These are phyloP conservation scores for Holtermannia corniformis DNA, from an alignment of 768 basidiomycete genomes.

Conservation along the genomic window DNA sequence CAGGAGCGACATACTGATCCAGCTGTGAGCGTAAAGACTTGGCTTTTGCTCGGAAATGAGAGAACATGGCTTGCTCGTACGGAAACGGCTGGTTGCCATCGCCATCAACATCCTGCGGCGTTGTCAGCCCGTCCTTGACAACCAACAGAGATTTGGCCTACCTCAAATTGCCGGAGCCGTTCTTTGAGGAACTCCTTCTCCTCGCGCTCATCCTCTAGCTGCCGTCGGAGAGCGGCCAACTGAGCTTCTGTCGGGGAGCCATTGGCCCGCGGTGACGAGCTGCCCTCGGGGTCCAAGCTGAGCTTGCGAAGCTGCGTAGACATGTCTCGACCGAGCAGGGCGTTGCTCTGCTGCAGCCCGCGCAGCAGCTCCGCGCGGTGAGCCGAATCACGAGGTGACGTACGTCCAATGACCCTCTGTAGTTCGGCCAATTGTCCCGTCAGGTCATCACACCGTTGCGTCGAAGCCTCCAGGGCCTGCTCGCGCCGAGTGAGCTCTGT, in stretches of 20 bases:
- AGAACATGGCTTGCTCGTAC: constrained; percentile 31
- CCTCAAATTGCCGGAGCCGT: constrained; percentile 21
- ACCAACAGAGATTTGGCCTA: too few relatives aligned
- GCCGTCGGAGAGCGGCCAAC: constrained; percentile 27
- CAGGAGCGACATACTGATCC: constrained; percentile 27
- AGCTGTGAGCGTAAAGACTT: constrained; percentile 28
- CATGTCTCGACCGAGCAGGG: constrained; percentile 30
- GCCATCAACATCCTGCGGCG: too few relatives aligned
- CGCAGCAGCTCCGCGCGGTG: constrained; percentile 28
- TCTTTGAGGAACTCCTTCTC: constrained; percentile 30
- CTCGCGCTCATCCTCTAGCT: constrained; percentile 36
- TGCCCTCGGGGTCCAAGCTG: constrained; percentile 8
- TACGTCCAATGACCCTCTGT: constrained; percentile 8
- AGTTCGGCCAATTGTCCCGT: constrained; percentile 19
- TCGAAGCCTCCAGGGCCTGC: constrained; percentile 13
- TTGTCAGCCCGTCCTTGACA: too few relatives aligned
- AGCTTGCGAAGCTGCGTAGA: constrained; percentile 29
- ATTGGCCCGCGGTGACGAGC: constrained; percentile 51
- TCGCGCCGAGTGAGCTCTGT: constrained; percentile 15
- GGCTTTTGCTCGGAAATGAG: constrained; percentile 32
- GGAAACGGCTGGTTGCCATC: constrained; percentile 10
- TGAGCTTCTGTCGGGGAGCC: constrained; percentile 38
- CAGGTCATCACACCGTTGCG: constrained; percentile 16
- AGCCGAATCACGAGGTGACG: neutral
- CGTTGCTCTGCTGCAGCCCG: constrained; percentile 30